Evolutionary conservation across 202 grass and related monocot genomes (phyloP).

Genomic region (Setaria italica): DNA sequence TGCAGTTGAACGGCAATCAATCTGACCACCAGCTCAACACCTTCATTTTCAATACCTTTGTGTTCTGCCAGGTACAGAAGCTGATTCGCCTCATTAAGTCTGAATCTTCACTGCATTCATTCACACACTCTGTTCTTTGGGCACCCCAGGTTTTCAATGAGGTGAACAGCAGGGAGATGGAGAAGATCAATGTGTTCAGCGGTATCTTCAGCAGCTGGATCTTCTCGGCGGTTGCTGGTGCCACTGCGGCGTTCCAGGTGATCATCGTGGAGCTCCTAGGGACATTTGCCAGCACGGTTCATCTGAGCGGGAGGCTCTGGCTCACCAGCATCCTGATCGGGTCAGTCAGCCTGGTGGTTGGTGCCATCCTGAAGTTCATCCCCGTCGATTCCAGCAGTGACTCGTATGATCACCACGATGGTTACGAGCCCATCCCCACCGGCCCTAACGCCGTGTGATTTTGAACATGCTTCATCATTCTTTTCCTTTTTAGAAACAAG

Average conservation of each 20-base stretch:
- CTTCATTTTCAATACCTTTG: slow-evolving; percentile 87
- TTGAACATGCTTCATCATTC: neutral
- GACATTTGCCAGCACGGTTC: slow-evolving; percentile 79
- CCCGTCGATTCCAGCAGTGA: slow-evolving; percentile 46
- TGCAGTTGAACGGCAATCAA: slow-evolving; percentile 37
- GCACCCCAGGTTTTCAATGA: slow-evolving; percentile 87
- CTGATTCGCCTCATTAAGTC: neutral
- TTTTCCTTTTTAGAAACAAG: neutral
- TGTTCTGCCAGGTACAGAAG: slow-evolving; percentile 77
- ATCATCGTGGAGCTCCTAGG: slow-evolving; percentile 85
- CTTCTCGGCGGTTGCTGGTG: slow-evolving; percentile 68
- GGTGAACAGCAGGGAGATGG: slow-evolving; percentile 94
- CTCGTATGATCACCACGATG: slow-evolving; percentile 36
- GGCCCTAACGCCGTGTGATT: slow-evolving; percentile 72
- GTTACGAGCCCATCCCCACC: slow-evolving; percentile 72
- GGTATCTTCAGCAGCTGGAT: slow-evolving; percentile 87
- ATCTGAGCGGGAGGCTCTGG: slow-evolving; percentile 71
- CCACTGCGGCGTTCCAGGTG: slow-evolving; percentile 77
- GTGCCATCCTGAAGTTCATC: slow-evolving; percentile 72
- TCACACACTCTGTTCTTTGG: neutral
- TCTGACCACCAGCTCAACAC: slow-evolving; percentile 66
- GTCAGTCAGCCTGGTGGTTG: slow-evolving; percentile 59
- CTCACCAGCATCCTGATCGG: slow-evolving; percentile 72
- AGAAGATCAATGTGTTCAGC: slow-evolving; percentile 87
- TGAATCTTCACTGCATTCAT: neutral